Conservation (phyloP, 148 eudicot species). For the Camellia granthamiana region DNA sequence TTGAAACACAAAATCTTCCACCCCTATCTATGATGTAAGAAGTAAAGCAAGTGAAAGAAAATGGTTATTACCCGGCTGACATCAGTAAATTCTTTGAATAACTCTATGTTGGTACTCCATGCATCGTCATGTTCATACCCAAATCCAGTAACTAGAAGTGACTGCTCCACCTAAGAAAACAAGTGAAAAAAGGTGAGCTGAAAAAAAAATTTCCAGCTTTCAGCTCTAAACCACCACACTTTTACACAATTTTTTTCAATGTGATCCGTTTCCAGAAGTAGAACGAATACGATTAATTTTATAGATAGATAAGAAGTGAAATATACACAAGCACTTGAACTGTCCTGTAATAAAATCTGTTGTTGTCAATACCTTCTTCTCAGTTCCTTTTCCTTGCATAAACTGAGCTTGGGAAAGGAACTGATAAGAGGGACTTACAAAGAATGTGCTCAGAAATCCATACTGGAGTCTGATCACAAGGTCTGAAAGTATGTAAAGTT, state of each 20-base stretch:
- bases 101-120: constrained; percentile 83
- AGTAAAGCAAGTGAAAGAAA: not conserved
- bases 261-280: not conserved
- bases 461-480: not conserved
- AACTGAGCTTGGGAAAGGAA: not conserved
- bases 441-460: not conserved
- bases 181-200: not conserved
- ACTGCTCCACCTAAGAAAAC: constrained; percentile 64
- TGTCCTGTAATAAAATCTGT: not conserved
- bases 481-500: constrained; percentile 1
- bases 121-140: constrained; percentile 99
- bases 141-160: constrained; percentile 97
- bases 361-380: not conserved
- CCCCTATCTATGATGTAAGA: not conserved
- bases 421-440: not conserved
- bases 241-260: too few relatives aligned
- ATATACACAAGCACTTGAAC: not conserved
- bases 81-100: constrained; percentile 93
- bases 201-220: not conserved
- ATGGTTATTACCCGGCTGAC: constrained; percentile 72
- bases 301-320: not conserved
- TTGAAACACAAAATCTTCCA: constrained; percentile 17
- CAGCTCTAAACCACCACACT: not conserved
- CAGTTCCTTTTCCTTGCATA: not conserved
- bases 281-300: not conserved